A percentile compares a stretch with the other conserved stretches of the same genome.
Evolutionary conservation across 768 basidiomycete genomes (phyloP).

Genomic region (Phanerochaete sordida): DNA sequence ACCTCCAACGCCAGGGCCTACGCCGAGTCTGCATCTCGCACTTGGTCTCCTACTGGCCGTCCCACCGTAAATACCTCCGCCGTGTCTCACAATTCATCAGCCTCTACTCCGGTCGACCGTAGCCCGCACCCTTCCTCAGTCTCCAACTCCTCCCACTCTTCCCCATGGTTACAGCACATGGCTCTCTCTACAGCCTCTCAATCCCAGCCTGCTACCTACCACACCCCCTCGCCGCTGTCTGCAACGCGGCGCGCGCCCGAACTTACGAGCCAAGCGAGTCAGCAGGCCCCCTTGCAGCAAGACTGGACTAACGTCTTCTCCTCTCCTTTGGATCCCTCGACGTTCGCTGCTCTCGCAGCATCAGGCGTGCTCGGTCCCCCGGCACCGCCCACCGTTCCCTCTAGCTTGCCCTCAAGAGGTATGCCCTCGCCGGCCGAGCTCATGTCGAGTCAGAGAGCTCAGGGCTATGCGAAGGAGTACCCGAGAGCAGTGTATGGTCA

Average conservation of each 20-base stretch:
- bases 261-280: slow-evolving; percentile 19
- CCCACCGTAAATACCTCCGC: slow-evolving; percentile 34
- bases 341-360: slow-evolving; percentile 60
- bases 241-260: slow-evolving; percentile 15
- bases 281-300: slow-evolving; percentile 24
- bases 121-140: slow-evolving; percentile 32
- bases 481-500: slow-evolving; percentile 12
- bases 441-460: slow-evolving; percentile 16
- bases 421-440: slow-evolving; percentile 26
- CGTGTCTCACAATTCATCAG: slow-evolving; percentile 23
- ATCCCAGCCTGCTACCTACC: slow-evolving; percentile 17
- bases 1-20: slow-evolving; percentile 28
- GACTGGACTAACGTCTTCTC: slow-evolving; percentile 61
- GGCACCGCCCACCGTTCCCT: slow-evolving; percentile 28
- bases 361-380: slow-evolving; percentile 51
- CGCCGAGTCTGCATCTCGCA: slow-evolving; percentile 24
- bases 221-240: slow-evolving; percentile 17
- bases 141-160: slow-evolving; percentile 30
- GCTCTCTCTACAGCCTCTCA: slow-evolving; percentile 18
- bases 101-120: slow-evolving; percentile 29
- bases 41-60: slow-evolving; percentile 32
- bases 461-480: slow-evolving; percentile 18
- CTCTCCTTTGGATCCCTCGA: slow-evolving; percentile 54
- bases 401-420: slow-evolving; percentile 38
- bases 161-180: slow-evolving; percentile 30